phyloP scores from a whole-genome alignment of 768 basidiomycete genomes.

The Grammothele lineata region DNA sequence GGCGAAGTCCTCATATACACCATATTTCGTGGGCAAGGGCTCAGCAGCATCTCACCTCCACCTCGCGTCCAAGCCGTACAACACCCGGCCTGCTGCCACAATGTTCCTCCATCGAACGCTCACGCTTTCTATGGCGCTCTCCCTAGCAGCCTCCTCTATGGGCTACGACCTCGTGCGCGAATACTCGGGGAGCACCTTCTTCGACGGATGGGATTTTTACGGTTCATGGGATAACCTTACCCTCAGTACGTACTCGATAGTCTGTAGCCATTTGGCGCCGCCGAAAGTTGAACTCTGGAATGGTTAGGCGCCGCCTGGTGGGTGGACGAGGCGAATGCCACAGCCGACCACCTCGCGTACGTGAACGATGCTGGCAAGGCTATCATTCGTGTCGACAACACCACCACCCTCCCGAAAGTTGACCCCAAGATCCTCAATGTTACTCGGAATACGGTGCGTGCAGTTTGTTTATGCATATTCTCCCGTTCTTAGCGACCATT shows the following conservation, averaged over 20 bases:
- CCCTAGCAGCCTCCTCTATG: neutral
- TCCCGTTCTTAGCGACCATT: neutral
- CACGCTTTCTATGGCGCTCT: too few species aligned
- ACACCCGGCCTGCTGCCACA: too few species aligned
- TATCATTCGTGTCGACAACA: conserved; percentile 73
- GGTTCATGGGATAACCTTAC: conserved; percentile 38
- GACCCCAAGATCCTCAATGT: too few species aligned
- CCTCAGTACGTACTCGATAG: conserved; percentile 24
- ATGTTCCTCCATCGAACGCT: too few species aligned
- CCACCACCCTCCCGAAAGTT: conserved; percentile 45
- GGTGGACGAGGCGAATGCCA: conserved; percentile 44
- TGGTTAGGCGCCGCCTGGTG: conserved; percentile 59
- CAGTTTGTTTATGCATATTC: neutral
- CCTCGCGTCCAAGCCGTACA: too few species aligned
- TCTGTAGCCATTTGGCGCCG: neutral
- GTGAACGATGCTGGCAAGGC: conserved; percentile 58
- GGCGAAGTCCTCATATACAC: too few species aligned
- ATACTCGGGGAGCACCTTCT: conserved; percentile 39
- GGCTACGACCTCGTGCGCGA: conserved; percentile 33
- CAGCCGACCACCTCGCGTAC: conserved; percentile 48
- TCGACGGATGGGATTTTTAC: conserved; percentile 42
- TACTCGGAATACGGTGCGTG: conserved; percentile 58
- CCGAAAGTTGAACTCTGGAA: neutral
- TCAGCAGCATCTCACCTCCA: too few species aligned
- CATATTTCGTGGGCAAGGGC: too few species aligned